These are phyloP conservation scores for Flaveria bidentis DNA, from an alignment of 129 eudicot species.

Conservation along the genomic window DNA sequence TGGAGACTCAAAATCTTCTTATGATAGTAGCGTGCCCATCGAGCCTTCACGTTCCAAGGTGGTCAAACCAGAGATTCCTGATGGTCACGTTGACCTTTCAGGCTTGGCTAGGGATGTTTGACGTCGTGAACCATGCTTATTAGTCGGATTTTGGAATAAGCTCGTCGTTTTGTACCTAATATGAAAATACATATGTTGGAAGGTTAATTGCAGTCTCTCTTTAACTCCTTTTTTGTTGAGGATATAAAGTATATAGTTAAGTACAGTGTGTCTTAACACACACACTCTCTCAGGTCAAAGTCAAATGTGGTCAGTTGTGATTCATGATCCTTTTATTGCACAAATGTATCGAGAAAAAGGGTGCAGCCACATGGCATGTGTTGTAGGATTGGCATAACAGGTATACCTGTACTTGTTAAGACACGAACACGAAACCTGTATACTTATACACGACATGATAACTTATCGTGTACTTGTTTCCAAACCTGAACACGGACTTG, in stretches of 20 bases:
- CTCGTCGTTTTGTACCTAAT: background rate
- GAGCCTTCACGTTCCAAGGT: slow-evolving; percentile 35
- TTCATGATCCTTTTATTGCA: background rate
- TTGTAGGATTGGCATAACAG: too few relatives aligned
- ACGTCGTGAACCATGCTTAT: slow-evolving; percentile 15
- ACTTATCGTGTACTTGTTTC: too few relatives aligned
- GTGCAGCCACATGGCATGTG: too few relatives aligned
- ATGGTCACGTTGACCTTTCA: slow-evolving; percentile 79
- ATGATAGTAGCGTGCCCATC: slow-evolving; percentile 46
- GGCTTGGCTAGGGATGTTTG: slow-evolving; percentile 86
- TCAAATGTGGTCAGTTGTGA: background rate
- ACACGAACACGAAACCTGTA: too few relatives aligned
- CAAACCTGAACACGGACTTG: too few relatives aligned
- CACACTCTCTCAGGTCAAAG: background rate
- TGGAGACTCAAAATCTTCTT: slow-evolving; percentile 38
- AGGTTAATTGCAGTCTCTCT: background rate
- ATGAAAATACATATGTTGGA: background rate
- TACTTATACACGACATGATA: too few relatives aligned
- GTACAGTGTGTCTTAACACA: too few relatives aligned
- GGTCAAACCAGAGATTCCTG: slow-evolving; percentile 25
- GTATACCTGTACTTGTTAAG: too few relatives aligned
- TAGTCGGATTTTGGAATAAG: slow-evolving; percentile 27
- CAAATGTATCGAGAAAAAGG: background rate
- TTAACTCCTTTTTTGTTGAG: background rate
- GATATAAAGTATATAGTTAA: background rate